Evolutionary conservation across 345 rosid genomes (phyloP).

Genomic region (Linum usitatissimum): DNA sequence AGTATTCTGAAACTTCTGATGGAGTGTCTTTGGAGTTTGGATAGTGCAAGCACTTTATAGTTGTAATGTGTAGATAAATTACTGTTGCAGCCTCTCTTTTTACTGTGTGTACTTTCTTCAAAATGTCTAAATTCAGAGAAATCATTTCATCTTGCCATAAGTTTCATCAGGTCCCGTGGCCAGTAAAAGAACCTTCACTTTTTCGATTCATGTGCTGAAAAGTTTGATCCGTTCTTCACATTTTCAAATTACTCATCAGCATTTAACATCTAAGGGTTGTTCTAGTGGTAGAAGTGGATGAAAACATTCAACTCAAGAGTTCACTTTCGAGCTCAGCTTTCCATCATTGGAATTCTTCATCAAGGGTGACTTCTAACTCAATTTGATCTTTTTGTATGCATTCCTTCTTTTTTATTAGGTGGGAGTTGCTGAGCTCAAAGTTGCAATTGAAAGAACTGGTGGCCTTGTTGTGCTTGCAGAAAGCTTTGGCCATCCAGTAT

Average conservation of each 20-base stretch:
- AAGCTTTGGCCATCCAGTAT: constrained; percentile 94
- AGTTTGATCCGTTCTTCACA: no score
- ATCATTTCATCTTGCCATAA: neutral
- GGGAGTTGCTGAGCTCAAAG: constrained; percentile 90
- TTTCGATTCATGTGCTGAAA: no score
- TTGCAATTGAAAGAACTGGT: constrained; percentile 86
- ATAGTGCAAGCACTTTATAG: neutral
- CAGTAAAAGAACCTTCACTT: no score
- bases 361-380: constrained; percentile 2
- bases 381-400: constrained; percentile 3
- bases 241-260: no score
- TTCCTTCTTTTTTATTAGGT: constrained; percentile 34
- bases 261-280: no score
- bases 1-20: neutral
- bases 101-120: neutral
- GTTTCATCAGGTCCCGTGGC: no score
- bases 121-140: neutral
- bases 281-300: no score
- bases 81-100: neutral
- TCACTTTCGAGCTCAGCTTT: no score
- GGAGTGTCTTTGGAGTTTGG: neutral
- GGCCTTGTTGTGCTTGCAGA: constrained; percentile 97
- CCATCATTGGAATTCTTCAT: no score
- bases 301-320: no score
- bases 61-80: neutral